Base-by-base conservation (phyloP, 1,139 yeast genomes). In the Blastobotrys arbuscula region DNA sequence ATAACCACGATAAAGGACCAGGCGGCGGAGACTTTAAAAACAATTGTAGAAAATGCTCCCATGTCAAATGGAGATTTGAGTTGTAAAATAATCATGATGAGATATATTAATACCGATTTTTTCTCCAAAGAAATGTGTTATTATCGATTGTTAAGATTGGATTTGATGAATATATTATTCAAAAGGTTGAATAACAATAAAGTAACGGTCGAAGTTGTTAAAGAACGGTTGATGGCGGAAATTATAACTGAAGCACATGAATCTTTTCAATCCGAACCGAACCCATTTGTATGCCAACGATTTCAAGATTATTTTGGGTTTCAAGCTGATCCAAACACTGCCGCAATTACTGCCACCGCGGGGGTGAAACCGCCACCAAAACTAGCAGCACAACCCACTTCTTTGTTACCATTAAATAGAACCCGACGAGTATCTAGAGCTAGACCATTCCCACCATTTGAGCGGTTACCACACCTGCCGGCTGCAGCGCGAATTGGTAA, bases 51-150 rank as follows among this genome's bases (percentile, higher is more conserved):
- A 13, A 10, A 26, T 21, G 42, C 47, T 7, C 47, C 47, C 9
- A n/a, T 44, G 10, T 16, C 18, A 13, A 15, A 13, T 10, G 39
- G 45, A 2, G 47, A 44, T 16, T 12, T 38, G 5, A 41, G 45
- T 8, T 37, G 41, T 20, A 48, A 48, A 30, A 33, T 48, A 13
- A 21, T 45, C 9, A 38, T 37, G 35, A 35, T 48, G 34, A 26
- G 48, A 23, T 36, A 31, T 30, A 24, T 39, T 20, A 28, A 40
- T 36, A 31, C 45, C 13, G 37, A 40, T 3, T 48, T 48, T 44
- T 48, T 44, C 40, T 7, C 37, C 21, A 35, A 39, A n/a, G 43
- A 44, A 10, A 34, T 35, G 31, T 16, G 18, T 13, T 43, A 19
- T 19, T 38, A 41, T 26, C 41, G 51, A 23, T n/a, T 23, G 13